phyloP scores from a whole-genome alignment of 257 asterid genomes.

The Pogostemon cablin region DNA sequence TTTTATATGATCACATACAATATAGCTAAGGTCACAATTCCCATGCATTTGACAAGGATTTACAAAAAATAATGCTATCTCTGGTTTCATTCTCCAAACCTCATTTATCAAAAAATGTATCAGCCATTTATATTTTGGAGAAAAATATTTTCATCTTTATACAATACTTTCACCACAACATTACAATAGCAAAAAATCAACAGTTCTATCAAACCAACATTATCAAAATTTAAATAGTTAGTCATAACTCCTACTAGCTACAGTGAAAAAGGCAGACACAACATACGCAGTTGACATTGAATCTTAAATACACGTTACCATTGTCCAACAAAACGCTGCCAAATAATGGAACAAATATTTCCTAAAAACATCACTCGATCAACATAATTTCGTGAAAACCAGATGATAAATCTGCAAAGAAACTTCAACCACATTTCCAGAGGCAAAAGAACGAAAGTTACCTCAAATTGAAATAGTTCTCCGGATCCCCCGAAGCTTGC shows the following conservation, averaged over 20 bases:
- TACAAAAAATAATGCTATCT: neutral
- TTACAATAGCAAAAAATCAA: neutral
- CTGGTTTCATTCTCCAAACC: constrained; percentile 8
- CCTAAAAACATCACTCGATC: neutral
- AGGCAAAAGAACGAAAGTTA: constrained; percentile 34
- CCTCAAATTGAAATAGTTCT: constrained; percentile 96
- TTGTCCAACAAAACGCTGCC: neutral
- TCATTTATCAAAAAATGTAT: neutral
- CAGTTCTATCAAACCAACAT: neutral
- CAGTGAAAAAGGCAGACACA: neutral
- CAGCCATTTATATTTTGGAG: constrained; percentile 3
- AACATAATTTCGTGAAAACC: neutral
- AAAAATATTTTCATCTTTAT: neutral
- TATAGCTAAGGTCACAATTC: neutral
- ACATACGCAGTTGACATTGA: neutral
- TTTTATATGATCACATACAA: neutral
- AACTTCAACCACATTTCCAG: neutral
- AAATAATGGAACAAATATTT: neutral
- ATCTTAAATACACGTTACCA: neutral
- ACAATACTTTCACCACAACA: constrained; percentile 1
- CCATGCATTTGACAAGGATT: constrained; percentile 1
- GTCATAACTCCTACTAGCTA: neutral
- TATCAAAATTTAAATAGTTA: neutral
- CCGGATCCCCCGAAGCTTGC: constrained; percentile 96
- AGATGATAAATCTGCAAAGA: constrained; percentile 22